These are phyloP conservation scores for Fusarium sp. DNA, from an alignment of 2,329 filamentous ascomycete species.

Conservation along the genomic window DNA sequence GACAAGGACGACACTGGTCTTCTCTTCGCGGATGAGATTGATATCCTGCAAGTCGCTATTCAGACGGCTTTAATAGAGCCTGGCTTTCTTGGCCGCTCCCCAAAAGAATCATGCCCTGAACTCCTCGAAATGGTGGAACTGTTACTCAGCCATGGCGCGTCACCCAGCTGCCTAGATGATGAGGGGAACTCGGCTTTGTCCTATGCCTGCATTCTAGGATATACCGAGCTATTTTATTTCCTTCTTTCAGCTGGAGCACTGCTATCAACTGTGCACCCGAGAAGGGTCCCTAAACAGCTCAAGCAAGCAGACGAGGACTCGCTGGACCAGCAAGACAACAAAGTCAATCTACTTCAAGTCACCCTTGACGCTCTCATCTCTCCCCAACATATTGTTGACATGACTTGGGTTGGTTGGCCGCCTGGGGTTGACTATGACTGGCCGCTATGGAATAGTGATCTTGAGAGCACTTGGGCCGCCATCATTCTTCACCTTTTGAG, in stretches of 20 bases:
- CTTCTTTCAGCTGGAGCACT: neutral
- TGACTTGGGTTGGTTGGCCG: slow-evolving; percentile 18
- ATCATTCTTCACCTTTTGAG: neutral
- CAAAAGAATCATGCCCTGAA: slow-evolving; percentile 6
- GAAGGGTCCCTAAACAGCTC: neutral
- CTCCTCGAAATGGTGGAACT: slow-evolving; percentile 5
- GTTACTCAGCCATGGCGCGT: slow-evolving; percentile 7
- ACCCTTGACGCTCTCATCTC: slow-evolving; percentile 19
- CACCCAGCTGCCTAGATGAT: neutral
- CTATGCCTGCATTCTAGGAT: slow-evolving; percentile 14
- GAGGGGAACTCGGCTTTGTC: slow-evolving; percentile 10
- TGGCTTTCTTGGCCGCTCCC: neutral
- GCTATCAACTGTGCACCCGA: neutral
- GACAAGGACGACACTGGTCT: neutral
- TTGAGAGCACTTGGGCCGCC: slow-evolving; percentile 1
- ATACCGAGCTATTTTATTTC: neutral
- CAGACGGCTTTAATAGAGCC: neutral
- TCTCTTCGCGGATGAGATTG: neutral
- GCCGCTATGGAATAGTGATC: neutral
- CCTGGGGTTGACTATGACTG: slow-evolving; percentile 1
- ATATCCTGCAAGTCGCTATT: slow-evolving; percentile 11
- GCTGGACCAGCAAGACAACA: neutral
- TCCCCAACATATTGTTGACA: neutral
- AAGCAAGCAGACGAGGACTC: neutral
- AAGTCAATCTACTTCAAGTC: slow-evolving; percentile 1